Conservation (phyloP, 1,284 basidiomycete genomes). For the Ganoderma resinaceum region DNA sequence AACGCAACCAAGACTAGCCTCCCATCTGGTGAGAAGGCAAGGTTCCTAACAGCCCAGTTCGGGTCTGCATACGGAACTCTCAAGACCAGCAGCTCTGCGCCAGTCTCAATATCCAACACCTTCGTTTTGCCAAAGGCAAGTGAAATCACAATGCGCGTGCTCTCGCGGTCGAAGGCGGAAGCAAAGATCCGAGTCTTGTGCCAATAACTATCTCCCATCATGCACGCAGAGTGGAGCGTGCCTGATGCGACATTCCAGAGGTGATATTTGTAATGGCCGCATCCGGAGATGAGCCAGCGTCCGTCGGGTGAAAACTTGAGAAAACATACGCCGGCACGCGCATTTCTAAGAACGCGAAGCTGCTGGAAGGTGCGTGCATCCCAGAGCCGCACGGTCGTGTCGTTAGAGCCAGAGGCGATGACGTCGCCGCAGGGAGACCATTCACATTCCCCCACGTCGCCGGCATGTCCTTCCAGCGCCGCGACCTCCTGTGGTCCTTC, state of each 20-base stretch:
- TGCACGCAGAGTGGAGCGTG: neutral
- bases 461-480: neutral
- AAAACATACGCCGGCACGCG: neutral
- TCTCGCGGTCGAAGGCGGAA: constrained; percentile 35
- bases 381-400: neutral
- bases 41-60: constrained; percentile 28
- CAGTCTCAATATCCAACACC: constrained; percentile 29
- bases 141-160: constrained; percentile 32
- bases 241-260: neutral
- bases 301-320: neutral
- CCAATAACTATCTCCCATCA: too few species aligned
- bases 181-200: too few species aligned
- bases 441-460: neutral
- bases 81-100: constrained; percentile 26
- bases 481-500: neutral
- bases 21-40: constrained; percentile 26
- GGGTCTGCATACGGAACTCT: too few species aligned
- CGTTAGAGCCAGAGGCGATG: neutral
- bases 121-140: constrained; percentile 25
- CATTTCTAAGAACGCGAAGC: constrained; percentile 9
- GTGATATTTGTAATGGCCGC: neutral
- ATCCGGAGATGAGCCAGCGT: neutral
- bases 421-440: neutral
- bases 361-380: neutral
- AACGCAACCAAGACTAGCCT: constrained; percentile 25